Evolutionary conservation across 768 basidiomycete genomes (phyloP).

Genomic region (Mycena venus): DNA sequence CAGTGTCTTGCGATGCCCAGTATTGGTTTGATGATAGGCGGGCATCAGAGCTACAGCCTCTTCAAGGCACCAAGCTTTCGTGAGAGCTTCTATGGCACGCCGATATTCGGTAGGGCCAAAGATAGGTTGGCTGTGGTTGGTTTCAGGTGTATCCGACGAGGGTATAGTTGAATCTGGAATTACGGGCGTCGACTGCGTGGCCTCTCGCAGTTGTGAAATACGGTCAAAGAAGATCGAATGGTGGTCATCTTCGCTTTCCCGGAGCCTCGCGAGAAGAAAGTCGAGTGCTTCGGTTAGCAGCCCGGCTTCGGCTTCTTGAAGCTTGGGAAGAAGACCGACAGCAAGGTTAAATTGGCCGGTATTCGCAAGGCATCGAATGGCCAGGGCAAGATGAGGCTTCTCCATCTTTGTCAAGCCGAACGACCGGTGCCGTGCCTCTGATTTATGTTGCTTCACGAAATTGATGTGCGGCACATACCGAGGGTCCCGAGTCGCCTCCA

Average conservation of each 20-base stretch:
- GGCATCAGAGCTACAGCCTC: constrained; percentile 26
- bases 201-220: background rate
- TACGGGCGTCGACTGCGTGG: background rate
- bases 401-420: constrained; percentile 10
- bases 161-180: background rate
- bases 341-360: constrained; percentile 10
- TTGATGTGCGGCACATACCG: constrained; percentile 22
- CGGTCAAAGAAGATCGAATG: background rate
- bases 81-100: constrained; percentile 6
- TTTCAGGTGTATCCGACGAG: background rate
- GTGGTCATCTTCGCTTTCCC: background rate
- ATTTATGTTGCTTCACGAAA: constrained; percentile 22
- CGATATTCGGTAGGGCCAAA: background rate
- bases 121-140: background rate
- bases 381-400: background rate
- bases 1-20: background rate
- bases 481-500: constrained; percentile 29
- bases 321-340: constrained; percentile 16
- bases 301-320: background rate
- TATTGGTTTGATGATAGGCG: background rate
- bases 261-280: constrained; percentile 10
- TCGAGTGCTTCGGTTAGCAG: constrained; percentile 3
- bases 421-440: background rate
- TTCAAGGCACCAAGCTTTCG: constrained; percentile 27
- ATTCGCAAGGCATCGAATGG: constrained; percentile 25